Evolutionary conservation across 2,329 filamentous ascomycete species (phyloP).

Genomic region (Cladosporium halotolerans): DNA sequence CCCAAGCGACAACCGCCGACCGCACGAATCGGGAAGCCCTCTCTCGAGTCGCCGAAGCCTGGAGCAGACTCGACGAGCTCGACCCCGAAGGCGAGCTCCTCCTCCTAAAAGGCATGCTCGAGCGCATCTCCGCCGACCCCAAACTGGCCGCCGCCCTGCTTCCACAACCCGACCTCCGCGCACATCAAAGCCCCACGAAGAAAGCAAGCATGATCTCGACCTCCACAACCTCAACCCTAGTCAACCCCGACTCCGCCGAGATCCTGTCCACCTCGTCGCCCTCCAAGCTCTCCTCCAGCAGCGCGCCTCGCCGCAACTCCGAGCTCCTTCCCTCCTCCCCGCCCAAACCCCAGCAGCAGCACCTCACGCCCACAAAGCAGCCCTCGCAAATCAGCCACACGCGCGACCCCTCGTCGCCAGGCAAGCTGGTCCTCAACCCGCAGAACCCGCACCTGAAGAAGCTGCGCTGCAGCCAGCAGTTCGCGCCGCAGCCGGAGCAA

Average conservation of each 20-base stretch:
- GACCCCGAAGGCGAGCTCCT: constrained; percentile 89
- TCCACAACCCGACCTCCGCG: constrained; percentile 21
- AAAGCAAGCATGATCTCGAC: constrained; percentile 14
- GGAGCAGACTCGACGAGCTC: constrained; percentile 73
- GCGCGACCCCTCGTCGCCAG: constrained; percentile 25
- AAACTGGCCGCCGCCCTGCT: constrained; percentile 52
- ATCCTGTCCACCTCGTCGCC: constrained; percentile 3
- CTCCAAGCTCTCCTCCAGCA: not conserved
- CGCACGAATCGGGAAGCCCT: constrained; percentile 72
- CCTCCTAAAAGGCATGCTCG: constrained; percentile 69
- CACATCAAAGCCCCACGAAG: constrained; percentile 16
- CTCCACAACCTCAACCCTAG: constrained; percentile 8
- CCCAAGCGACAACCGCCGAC: constrained; percentile 68
- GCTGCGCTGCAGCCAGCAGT: constrained; percentile 48
- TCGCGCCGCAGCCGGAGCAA: constrained; percentile 12
- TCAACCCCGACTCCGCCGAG: constrained; percentile 6
- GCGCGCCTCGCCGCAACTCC: constrained; percentile 10
- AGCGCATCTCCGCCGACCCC: constrained; percentile 63
- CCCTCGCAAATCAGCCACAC: constrained; percentile 1
- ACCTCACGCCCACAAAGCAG: constrained; percentile 16
- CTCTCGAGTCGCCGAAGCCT: constrained; percentile 76
- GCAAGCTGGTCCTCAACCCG: constrained; percentile 69
- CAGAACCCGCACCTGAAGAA: constrained; percentile 81
- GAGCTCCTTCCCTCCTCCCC: constrained; percentile 22
- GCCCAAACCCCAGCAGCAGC: constrained; percentile 15